Evolutionary conservation across 225 moss, liverwort and hornwort genomes (phyloP), one percentile per base, ranked within the genome.

Genomic region (Thuidium tamariscinum): DNA sequence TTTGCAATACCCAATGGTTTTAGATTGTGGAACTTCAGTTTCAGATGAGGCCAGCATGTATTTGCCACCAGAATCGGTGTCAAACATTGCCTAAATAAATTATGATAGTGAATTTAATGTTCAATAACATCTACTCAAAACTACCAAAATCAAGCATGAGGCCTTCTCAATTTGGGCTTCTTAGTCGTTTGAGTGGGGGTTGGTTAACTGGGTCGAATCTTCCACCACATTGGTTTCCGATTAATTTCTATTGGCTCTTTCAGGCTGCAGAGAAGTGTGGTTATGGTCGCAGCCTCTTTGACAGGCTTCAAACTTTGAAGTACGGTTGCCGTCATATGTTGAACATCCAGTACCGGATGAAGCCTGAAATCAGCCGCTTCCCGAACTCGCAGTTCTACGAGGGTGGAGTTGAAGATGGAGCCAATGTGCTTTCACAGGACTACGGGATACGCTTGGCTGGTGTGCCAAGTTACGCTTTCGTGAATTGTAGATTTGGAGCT

Each of bases 261-360:
- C 85, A 90, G 90, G 85, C 44, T 65, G 90, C 85, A 59, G 65
- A 85, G 72, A 73, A 80, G 57, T 78, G 65, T 49, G 90, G 90
- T 26, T 90, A 90, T 29, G 78, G 82, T 64, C 85, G 90, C 85
- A 90, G 90, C 52, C 88, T 88, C 64, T 88, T 90, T 65, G 85
- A 87, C 37, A 90, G 90, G 71, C 90, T 90, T 48, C 90, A 90
- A 69, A 87, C 20, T 70, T 70, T 87, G 39, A 63, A 90, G 77
- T 85, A 87, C 25, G 84, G 84, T 21, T 87, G 84, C 71, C 84
- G 87, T 3, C 87, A 90, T 16, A 84, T 90, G 70, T 64, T 90
- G 77, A 90, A 87, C 85, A 55, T 56, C 70, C 87, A 90, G 85
- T 90, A 87, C 82, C 81, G 90, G 48, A 90, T 90, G 90, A 77